Percentiles rank a stretch among this genome's conserved stretches.
These are phyloP conservation scores for Colletotrichum salicis DNA, from an alignment of 2,329 filamentous ascomycete species.

Conservation along the genomic window DNA sequence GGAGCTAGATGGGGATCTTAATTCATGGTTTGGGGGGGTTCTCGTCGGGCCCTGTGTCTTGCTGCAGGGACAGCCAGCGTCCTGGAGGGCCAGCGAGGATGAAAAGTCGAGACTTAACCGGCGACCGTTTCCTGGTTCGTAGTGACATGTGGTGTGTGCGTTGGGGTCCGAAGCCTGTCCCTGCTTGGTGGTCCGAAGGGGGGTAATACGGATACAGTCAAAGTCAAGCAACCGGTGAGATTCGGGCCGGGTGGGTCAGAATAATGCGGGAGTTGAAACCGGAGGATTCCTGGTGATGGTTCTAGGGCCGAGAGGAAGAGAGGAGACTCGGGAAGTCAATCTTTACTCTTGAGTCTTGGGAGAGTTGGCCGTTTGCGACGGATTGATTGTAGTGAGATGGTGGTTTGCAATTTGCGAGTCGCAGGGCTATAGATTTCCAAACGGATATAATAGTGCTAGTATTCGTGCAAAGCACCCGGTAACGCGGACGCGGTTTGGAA, in stretches of 20 bases:
- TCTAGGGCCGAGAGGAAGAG: not conserved
- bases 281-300: not conserved
- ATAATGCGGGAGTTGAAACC: not conserved
- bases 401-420: not conserved
- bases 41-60: not conserved
- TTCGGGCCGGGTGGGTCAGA: not conserved
- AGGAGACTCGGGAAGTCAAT: not conserved
- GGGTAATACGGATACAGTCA: not conserved
- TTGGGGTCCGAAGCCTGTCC: not conserved
- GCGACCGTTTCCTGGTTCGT: not conserved
- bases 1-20: constrained; percentile 9
- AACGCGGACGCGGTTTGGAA: not conserved
- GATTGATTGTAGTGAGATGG: not conserved
- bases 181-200: not conserved
- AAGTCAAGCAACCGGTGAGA: not conserved
- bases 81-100: not conserved
- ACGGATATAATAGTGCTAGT: no score
- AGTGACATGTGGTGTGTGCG: not conserved
- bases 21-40: constrained; percentile 1
- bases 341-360: not conserved
- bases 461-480: not conserved
- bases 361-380: not conserved
- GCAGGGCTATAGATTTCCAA: no score
- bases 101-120: not conserved
- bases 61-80: constrained; percentile 8